These are phyloP conservation scores for Tylopilus orsonianus DNA, from an alignment of 1,284 basidiomycete genomes.

Conservation along the genomic window DNA sequence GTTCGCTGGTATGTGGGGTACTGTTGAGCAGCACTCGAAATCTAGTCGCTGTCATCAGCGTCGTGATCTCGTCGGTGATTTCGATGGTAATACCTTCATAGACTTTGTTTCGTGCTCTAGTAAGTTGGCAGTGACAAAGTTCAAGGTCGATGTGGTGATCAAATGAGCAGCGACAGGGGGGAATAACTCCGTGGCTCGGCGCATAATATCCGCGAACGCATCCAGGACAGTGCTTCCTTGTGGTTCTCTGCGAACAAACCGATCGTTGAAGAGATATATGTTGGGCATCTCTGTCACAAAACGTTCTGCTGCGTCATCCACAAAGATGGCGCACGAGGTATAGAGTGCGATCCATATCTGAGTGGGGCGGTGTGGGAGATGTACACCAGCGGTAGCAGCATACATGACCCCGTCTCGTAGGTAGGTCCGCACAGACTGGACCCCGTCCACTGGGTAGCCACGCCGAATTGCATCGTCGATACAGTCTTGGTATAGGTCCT, in stretches of 20 bases:
- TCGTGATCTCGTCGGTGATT: background rate
- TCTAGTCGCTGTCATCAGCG: slow-evolving; percentile 2
- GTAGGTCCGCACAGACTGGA: background rate
- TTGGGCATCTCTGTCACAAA: slow-evolving; percentile 16
- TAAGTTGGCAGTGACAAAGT: slow-evolving; percentile 27
- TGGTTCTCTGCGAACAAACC: slow-evolving; percentile 16
- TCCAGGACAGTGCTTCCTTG: slow-evolving; percentile 28
- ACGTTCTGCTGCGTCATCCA: slow-evolving; percentile 28
- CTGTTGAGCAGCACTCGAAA: slow-evolving; percentile 10
- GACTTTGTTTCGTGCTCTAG: slow-evolving; percentile 30
- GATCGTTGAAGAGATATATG: slow-evolving; percentile 27
- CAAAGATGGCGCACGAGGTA: slow-evolving; percentile 21
- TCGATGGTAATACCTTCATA: slow-evolving; percentile 11
- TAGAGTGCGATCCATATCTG: slow-evolving; percentile 26
- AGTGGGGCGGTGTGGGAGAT: slow-evolving; percentile 4
- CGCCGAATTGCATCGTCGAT: slow-evolving; percentile 10
- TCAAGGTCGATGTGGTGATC: slow-evolving; percentile 28
- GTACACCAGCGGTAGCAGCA: background rate
- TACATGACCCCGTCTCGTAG: slow-evolving; percentile 9
- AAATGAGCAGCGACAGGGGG: slow-evolving; percentile 18
- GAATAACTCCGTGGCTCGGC: slow-evolving; percentile 16
- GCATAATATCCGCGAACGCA: slow-evolving; percentile 27
- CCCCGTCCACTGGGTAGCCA: slow-evolving; percentile 7
- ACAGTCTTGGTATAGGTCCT: slow-evolving; percentile 5
- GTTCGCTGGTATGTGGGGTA: slow-evolving; percentile 30